phyloP scores from a whole-genome alignment of 257 asterid species.

The Ocimum tenuiflorum region DNA sequence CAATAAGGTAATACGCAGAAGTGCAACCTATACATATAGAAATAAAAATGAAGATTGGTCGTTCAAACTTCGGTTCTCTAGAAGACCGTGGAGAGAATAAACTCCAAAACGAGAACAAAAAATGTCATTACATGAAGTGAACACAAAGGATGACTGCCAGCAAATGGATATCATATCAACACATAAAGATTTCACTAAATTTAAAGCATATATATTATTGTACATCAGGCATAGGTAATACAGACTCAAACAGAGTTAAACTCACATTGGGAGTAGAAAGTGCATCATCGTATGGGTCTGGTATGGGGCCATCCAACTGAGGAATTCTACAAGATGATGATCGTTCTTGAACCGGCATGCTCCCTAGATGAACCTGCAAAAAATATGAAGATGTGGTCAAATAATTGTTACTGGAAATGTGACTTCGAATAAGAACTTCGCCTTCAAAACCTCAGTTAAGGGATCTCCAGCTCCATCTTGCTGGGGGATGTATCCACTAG shows the following conservation, averaged over 20 bases:
- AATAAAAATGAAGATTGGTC: too few relatives aligned
- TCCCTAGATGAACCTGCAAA: constrained; percentile 43
- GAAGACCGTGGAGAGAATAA: too few relatives aligned
- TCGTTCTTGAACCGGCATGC: constrained; percentile 28
- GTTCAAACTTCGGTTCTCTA: too few relatives aligned
- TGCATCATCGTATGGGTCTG: constrained; percentile 79
- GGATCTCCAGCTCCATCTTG: constrained; percentile 89
- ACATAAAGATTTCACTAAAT: too few relatives aligned
- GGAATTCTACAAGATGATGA: constrained; percentile 41
- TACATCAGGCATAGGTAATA: neutral
- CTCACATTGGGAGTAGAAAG: constrained; percentile 90
- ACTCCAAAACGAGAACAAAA: too few relatives aligned
- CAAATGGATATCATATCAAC: too few relatives aligned
- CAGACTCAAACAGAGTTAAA: constrained; percentile 7
- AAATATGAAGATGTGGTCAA: constrained; percentile 7
- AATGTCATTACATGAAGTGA: too few relatives aligned
- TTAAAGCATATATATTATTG: neutral
- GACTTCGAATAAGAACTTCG: constrained; percentile 6
- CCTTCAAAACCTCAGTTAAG: constrained; percentile 46
- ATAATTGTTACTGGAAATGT: neutral
- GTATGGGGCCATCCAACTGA: constrained; percentile 79
- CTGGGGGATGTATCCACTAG: constrained; percentile 88
- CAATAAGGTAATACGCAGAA: too few relatives aligned
- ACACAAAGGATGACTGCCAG: too few relatives aligned
- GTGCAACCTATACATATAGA: too few relatives aligned